Evolutionary conservation across 192 early-diverging fungal genomes (phyloP), one percentile per base, ranked within the genome.

Genomic region (Gigaspora rosea): DNA sequence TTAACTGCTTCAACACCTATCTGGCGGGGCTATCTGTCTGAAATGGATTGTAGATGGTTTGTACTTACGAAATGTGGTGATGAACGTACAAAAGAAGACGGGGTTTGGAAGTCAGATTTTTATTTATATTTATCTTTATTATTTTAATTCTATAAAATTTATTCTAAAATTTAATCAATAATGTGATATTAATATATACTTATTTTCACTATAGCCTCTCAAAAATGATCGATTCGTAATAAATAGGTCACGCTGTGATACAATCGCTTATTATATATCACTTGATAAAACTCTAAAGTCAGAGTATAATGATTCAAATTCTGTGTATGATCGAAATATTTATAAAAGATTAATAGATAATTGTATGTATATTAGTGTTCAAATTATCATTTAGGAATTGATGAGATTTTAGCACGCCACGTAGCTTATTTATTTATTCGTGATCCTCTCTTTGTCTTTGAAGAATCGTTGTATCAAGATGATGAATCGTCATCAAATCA

Each of bases 31-130:
- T 96, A 95, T 80, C 79, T 99, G 78, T 91, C 94, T 7, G 96
- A 99, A 81, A 94, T 97, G 1, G 97, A 99, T 82, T 95, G 94
- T 83, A 86, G 97, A 78, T 99, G 97, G 97, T 94, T 97, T 78
- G 95, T 97, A 13, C 97, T 99, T 85, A 85, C 95, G 27, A 92
- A 87, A 12, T 89, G 90, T 51, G 97, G 97, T 11, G 97, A 99
- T 77, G 96, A 98, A 80, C 87, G 97, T 64, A 98, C 95, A 12
- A 82, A 82, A 18, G 92, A 96, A 75, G 97, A 99, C 84, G 92
- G 96, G 36, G 95, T 94, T 27, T 54, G 92, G 10, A 84, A 90
- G 84, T 89, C 89, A 78, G 64, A 47, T 56, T 54, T 57, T 12
- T 16, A 27, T 27, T 27, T 27, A 27, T 27, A 27, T 27, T 27